A percentile compares a stretch with the other conserved stretches of the same genome.
Evolutionary conservation across 768 basidiomycete species (phyloP).

Genomic region (Termitomyces sp.): DNA sequence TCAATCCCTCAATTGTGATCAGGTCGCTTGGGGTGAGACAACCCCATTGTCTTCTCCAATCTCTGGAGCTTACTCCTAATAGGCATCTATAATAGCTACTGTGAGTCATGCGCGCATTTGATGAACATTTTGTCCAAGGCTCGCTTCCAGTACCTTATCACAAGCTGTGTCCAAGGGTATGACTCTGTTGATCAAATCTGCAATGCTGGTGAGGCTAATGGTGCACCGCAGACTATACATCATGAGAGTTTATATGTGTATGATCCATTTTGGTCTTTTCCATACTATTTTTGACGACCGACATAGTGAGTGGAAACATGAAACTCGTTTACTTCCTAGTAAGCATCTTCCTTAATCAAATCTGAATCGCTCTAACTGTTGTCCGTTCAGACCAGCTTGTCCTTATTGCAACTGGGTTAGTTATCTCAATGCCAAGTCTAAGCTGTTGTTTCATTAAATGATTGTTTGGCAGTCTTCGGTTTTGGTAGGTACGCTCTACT

Average conservation of each 20-base stretch:
- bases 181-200: neutral
- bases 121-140: neutral
- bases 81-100: slow-evolving; percentile 11
- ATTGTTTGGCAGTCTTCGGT: neutral
- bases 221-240: neutral
- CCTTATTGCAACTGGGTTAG: slow-evolving; percentile 6
- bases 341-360: neutral
- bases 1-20: neutral
- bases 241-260: slow-evolving; percentile 10
- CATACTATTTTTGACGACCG: neutral
- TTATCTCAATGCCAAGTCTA: neutral
- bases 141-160: slow-evolving; percentile 2
- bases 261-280: neutral
- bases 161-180: slow-evolving; percentile 9
- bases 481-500: neutral
- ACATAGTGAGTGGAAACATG: slow-evolving; percentile 5
- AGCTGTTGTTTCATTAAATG: neutral
- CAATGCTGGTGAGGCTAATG: neutral
- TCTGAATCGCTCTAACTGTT: neutral
- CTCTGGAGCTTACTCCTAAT: neutral
- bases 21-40: slow-evolving; percentile 10
- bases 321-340: slow-evolving; percentile 7
- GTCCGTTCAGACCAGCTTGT: neutral
- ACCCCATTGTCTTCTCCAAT: neutral
- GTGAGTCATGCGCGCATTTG: neutral